phyloP scores from a whole-genome alignment of 2,329 filamentous ascomycete genomes.

The Alternaria sp. region DNA sequence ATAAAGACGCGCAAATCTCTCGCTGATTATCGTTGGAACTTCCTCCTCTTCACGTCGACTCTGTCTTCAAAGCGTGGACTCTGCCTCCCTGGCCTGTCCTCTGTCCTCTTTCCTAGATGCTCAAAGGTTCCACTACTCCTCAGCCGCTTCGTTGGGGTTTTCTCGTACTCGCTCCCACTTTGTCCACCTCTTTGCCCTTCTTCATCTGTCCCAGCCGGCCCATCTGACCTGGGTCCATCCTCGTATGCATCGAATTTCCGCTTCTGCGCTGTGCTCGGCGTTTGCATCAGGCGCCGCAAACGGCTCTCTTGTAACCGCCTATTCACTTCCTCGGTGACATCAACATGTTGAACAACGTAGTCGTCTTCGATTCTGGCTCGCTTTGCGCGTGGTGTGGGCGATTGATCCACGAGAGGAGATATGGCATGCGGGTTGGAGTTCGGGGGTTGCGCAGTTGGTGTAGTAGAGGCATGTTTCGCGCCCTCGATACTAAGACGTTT shows the following conservation, averaged over 20 bases:
- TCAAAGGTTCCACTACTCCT: slow-evolving; percentile 36
- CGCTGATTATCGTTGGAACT: slow-evolving; percentile 3
- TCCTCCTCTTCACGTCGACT: slow-evolving; percentile 26
- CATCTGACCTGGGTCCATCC: slow-evolving; percentile 26
- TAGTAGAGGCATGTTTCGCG: slow-evolving; percentile 9
- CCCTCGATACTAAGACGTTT: slow-evolving; percentile 41
- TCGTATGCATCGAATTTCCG: slow-evolving; percentile 40
- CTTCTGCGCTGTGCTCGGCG: slow-evolving; percentile 43
- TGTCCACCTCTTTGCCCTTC: slow-evolving; percentile 13
- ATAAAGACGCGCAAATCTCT: neutral
- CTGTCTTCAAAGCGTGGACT: slow-evolving; percentile 14
- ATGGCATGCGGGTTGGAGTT: slow-evolving; percentile 13
- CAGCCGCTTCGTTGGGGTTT: slow-evolving; percentile 33
- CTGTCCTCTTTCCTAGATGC: slow-evolving; percentile 27
- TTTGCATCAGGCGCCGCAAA: slow-evolving; percentile 39
- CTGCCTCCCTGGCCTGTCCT: slow-evolving; percentile 7
- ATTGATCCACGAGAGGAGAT: slow-evolving; percentile 24
- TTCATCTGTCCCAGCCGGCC: slow-evolving; percentile 21
- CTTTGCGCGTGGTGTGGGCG: slow-evolving; percentile 21
- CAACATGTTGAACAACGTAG: slow-evolving; percentile 36
- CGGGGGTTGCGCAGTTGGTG: slow-evolving; percentile 9
- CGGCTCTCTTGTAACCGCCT: slow-evolving; percentile 37
- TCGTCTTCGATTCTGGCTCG: slow-evolving; percentile 13
- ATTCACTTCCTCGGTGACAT: slow-evolving; percentile 44
- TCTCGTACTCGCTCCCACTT: slow-evolving; percentile 19